phyloP scores from a whole-genome alignment of 2,329 filamentous ascomycete genomes.

The Fusarium buharicum region DNA sequence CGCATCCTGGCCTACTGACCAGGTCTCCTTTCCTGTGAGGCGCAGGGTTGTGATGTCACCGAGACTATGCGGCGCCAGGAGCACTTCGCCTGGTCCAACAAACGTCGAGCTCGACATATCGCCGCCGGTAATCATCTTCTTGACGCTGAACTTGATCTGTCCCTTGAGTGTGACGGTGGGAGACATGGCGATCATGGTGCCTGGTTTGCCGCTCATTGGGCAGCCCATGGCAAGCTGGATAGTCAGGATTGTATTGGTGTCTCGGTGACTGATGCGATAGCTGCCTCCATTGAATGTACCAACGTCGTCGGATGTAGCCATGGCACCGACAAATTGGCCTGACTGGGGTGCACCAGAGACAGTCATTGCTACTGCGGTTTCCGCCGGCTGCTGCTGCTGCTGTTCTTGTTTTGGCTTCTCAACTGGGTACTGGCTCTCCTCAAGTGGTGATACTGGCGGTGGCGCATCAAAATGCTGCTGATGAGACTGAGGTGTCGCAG shows the following conservation, averaged over 20 bases:
- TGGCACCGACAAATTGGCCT: slow-evolving; percentile 71
- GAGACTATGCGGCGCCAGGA: slow-evolving; percentile 81
- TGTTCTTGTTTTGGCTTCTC: slow-evolving; percentile 46
- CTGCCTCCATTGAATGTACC: slow-evolving; percentile 98
- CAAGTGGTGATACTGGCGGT: slow-evolving; percentile 40
- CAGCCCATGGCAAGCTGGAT: slow-evolving; percentile 90
- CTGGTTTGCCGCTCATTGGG: slow-evolving; percentile 82
- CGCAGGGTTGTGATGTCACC: slow-evolving; percentile 88
- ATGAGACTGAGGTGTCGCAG: slow-evolving; percentile 36
- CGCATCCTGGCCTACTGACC: slow-evolving; percentile 87
- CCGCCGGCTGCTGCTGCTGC: slow-evolving; percentile 39
- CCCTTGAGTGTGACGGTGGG: slow-evolving; percentile 87
- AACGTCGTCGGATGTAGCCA: slow-evolving; percentile 78
- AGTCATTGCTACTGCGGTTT: slow-evolving; percentile 48
- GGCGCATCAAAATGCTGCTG: slow-evolving; percentile 46
- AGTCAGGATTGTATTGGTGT: slow-evolving; percentile 89
- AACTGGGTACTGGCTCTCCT: slow-evolving; percentile 40
- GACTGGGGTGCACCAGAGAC: slow-evolving; percentile 55
- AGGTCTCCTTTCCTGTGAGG: slow-evolving; percentile 75
- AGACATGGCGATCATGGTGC: slow-evolving; percentile 95
- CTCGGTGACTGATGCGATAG: slow-evolving; percentile 91
- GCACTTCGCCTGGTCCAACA: slow-evolving; percentile 89
- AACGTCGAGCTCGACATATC: slow-evolving; percentile 83
- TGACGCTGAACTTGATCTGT: slow-evolving; percentile 83
- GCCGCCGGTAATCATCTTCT: slow-evolving; percentile 87